phyloP scores from a whole-genome alignment of 176 grass and related monocot species.

The Paspalum notatum region DNA sequence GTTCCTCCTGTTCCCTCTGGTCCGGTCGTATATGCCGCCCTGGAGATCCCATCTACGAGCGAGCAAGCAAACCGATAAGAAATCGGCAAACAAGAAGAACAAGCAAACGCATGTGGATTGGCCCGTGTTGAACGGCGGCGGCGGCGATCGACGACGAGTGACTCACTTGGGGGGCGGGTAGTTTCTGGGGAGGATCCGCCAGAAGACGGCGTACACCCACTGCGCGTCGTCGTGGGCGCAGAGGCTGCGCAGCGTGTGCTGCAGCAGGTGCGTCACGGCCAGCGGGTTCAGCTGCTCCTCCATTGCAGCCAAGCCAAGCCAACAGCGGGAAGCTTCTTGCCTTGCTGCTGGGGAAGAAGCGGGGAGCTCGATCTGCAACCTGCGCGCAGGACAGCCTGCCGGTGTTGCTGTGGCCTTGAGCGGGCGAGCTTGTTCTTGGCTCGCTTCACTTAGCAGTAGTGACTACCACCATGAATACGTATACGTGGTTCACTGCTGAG shows the following conservation, averaged over 20 bases:
- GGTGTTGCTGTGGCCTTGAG: background rate
- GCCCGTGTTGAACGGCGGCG: no score
- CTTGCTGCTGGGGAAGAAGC: no score
- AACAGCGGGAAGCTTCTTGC: background rate
- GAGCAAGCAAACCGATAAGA: constrained; percentile 1
- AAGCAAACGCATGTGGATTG: no score
- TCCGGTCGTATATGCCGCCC: constrained; percentile 74
- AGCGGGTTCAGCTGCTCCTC: constrained; percentile 71
- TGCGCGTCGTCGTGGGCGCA: constrained; percentile 60
- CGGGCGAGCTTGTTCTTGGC: background rate
- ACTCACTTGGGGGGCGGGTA: constrained; percentile 79
- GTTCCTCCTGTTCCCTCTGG: constrained; percentile 87
- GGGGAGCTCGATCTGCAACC: no score
- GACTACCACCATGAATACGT: background rate
- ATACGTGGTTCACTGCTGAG: background rate
- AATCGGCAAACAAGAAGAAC: no score
- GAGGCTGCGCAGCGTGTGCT: constrained; percentile 74
- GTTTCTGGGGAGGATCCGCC: constrained; percentile 79
- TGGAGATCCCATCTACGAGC: constrained; percentile 79
- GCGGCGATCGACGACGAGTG: no score
- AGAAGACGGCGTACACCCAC: constrained; percentile 85
- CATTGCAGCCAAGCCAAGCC: constrained; percentile 39
- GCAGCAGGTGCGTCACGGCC: constrained; percentile 68
- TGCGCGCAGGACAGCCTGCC: no score
- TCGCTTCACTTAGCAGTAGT: background rate